Evolutionary conservation across 768 basidiomycete species (phyloP).

Genomic region (Pulveroboletus sp.): DNA sequence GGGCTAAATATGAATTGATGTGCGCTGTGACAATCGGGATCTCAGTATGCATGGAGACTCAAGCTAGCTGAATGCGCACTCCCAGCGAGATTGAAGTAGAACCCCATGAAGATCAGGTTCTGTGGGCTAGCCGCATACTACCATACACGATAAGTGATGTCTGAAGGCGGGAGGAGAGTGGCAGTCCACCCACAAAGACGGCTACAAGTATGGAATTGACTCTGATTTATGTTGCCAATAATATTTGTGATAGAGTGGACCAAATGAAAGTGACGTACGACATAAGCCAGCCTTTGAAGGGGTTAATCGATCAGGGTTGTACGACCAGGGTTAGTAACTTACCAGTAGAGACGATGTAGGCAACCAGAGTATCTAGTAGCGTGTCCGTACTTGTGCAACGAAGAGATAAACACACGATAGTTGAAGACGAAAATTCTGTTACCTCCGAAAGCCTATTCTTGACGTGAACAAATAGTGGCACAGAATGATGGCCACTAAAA

Average conservation of each 20-base stretch:
- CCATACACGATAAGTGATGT: background rate
- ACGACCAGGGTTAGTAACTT: constrained; percentile 14
- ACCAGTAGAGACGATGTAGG: constrained; percentile 53
- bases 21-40: constrained; percentile 36
- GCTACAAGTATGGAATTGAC: constrained; percentile 42
- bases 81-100: constrained; percentile 50
- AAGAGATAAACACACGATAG: background rate
- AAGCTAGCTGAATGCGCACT: constrained; percentile 30
- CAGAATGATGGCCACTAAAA: constrained; percentile 46
- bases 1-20: constrained; percentile 50
- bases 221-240: constrained; percentile 24
- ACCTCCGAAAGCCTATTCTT: constrained; percentile 49
- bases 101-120: constrained; percentile 49
- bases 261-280: constrained; percentile 29
- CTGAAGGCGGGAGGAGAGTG: no score
- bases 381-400: constrained; percentile 41
- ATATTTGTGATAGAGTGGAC: background rate
- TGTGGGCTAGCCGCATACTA: constrained; percentile 45
- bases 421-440: background rate
- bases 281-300: constrained; percentile 35
- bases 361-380: constrained; percentile 40
- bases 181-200: constrained; percentile 30
- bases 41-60: background rate
- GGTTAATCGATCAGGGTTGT: constrained; percentile 3
- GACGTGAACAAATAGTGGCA: constrained; percentile 44